Base-by-base conservation (phyloP, 2,329 filamentous ascomycete genomes). In the Onygenales sp. region DNA sequence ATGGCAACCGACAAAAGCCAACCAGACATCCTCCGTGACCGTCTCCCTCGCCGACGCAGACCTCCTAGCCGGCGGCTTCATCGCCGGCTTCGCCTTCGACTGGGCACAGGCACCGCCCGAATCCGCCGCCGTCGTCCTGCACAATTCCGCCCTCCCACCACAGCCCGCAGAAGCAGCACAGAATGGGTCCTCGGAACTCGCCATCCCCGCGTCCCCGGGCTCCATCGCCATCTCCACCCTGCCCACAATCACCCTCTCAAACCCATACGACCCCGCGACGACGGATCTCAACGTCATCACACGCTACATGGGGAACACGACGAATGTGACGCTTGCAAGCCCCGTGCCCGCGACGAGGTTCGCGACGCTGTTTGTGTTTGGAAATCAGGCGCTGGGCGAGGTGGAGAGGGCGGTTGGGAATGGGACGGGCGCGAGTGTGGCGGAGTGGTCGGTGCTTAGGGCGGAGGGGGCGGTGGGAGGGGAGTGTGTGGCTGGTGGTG, bases 1-100 rank as follows among this genome's bases (percentile, higher is more conserved):
- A 58, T 88, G 84, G 84, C 83, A 86, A 61, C 83, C 84, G 0
- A 62, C 69, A 2, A 63, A 62, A 7, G 72, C 77, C 1, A 78
- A 80, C 49, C 68, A 66, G 0, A 72, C 76, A 4, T 73, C 78
- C 32, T 78, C 77, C 3, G 62, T 87, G 11, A 81, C 79, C 1
- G 75, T 88, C 43, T 72, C 79, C 27, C 70, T 83, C 2, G 75
- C 70, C 0, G 68, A 81, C 46, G 39, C 54, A 0, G 58, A 64
- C 9, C 47, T 54, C 7, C 36, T 27, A 41, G 35, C 17, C 13
- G 64, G 63, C 5, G 55, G 61, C 13, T 56, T 57, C 27, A 64
- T 75, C 17, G 67, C 66, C 0, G 73, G 72, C 1, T 72, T 86
- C 54, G 69, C 70, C 46, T 84, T 84, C 63, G 79, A 84, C 64